Evolutionary conservation across 176 grass and related monocot genomes (phyloP).

Genomic region (Pontederia paniculata): DNA sequence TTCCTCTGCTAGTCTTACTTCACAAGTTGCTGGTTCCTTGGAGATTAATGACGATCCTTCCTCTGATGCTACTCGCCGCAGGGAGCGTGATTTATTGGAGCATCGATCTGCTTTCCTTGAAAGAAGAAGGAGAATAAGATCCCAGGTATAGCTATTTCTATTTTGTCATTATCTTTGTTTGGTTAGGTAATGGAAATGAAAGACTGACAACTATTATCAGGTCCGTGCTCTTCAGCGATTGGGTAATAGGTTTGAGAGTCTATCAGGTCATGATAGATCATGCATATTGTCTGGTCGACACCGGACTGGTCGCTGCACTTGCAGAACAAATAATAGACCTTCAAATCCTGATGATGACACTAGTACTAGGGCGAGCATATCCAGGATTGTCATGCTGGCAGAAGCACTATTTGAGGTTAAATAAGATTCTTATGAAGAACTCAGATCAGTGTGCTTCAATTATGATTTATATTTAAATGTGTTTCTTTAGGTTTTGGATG

Average conservation of each 20-base stretch:
- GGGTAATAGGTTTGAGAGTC: slow-evolving; percentile 84
- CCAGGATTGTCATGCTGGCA: slow-evolving; percentile 93
- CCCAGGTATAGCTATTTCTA: slow-evolving; percentile 53
- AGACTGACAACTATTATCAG: slow-evolving; percentile 32
- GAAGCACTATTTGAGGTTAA: slow-evolving; percentile 95
- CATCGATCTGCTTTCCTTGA: slow-evolving; percentile 87
- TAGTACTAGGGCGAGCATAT: slow-evolving; percentile 71
- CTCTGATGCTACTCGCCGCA: slow-evolving; percentile 20
- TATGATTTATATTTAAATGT: slow-evolving; percentile 5
- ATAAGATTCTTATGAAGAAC: too few relatives aligned
- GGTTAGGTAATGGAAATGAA: not conserved
- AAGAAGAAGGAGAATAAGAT: slow-evolving; percentile 87
- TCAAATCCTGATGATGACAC: slow-evolving; percentile 82
- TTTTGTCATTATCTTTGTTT: slow-evolving; percentile 10
- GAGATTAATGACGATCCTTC: not conserved
- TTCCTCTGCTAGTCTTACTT: slow-evolving; percentile 26
- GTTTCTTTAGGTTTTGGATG: slow-evolving; percentile 77
- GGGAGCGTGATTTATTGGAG: slow-evolving; percentile 62
- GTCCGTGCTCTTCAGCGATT: slow-evolving; percentile 93
- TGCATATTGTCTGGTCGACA: slow-evolving; percentile 87
- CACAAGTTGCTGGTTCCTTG: slow-evolving; percentile 10
- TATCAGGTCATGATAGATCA: slow-evolving; percentile 82
- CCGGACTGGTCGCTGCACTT: slow-evolving; percentile 70
- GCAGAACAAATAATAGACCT: slow-evolving; percentile 41
- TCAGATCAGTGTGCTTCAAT: too few relatives aligned